phyloP scores from a whole-genome alignment of 73 alveolate species.

The Paramecium bursaria region DNA sequence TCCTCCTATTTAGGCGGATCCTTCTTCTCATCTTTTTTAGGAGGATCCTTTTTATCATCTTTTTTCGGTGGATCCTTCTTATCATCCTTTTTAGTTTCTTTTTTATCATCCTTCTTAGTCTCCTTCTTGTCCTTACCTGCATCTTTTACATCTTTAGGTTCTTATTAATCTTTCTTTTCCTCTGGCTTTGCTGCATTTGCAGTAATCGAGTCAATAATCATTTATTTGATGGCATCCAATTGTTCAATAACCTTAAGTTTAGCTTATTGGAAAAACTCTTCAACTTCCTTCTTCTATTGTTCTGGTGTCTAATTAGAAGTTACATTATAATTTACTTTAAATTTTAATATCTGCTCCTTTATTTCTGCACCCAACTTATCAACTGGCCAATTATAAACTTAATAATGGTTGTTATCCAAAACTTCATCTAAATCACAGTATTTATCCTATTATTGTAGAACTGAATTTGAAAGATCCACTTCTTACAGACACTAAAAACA shows the following conservation, averaged over 20 bases:
- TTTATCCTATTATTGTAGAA: background rate
- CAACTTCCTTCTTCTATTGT: conserved; percentile 36
- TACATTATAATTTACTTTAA: conserved; percentile 37
- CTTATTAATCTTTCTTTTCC: conserved; percentile 12
- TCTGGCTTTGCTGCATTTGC: background rate
- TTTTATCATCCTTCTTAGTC: conserved; percentile 8
- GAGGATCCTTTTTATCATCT: conserved; percentile 27
- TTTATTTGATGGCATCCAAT: conserved; percentile 11
- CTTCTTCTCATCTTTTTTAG: conserved; percentile 3
- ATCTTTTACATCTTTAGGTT: conserved; percentile 15
- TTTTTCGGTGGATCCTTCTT: conserved; percentile 36
- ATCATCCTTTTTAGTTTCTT: conserved; percentile 53
- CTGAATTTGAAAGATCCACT: conserved; percentile 1
- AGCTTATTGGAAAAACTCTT: conserved; percentile 11
- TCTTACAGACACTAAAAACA: conserved; percentile 36
- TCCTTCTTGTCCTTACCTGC: conserved; percentile 5
- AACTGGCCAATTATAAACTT: conserved; percentile 59
- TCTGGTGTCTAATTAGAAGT: conserved; percentile 36
- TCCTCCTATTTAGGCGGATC: too few relatives aligned
- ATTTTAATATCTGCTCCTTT: background rate
- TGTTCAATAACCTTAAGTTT: conserved; percentile 16
- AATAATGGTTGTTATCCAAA: conserved; percentile 31
- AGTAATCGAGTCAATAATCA: conserved; percentile 3
- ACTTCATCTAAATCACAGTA: conserved; percentile 56
- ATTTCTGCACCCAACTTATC: background rate